Base-by-base conservation (phyloP, 2,329 filamentous ascomycete genomes). In the Aspergillus sojae region DNA sequence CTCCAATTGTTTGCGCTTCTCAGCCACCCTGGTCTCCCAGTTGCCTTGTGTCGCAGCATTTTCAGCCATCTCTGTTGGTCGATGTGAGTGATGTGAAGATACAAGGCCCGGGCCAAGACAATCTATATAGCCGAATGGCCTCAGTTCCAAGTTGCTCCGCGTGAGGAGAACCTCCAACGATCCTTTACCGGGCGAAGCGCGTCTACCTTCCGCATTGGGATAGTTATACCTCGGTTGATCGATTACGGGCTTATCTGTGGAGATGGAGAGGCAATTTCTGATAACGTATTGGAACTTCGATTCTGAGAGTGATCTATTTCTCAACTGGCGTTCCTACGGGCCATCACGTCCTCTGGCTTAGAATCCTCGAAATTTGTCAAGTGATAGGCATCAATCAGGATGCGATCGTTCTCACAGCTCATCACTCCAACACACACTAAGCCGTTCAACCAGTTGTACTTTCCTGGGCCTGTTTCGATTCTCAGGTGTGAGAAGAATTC, bases 1-100 rank as follows among this genome's bases (percentile, higher is more conserved):
- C n/a, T 69, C 61, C 57, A 72, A 71, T 61, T 75, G 71, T 34
- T 66, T 65, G 59, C 72, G 73, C 56, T 77, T 77, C n/a, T 63
- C 50, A 23, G 66, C 61, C 14, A 72, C 71, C 6, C 67, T 48
- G 6, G 62, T 58, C 45, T 68, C 67, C 72, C 72, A 74, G 54
- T 64, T 62, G 19, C 3, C 3, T 10, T 55, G n/a, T 26, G 36
- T 48, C 7, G 56, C n/a, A 4, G 11, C 36, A 7, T 1, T 80
- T 55, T 23, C n/a, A 30, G 36, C 54, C 55, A 58, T 58, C 10
- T n/a, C 36, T 7, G 23, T 11, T 16, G 14, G 7, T 12, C 14
- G 30, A 26, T 34, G n/a, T 39, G 19, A 5, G 10, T 11, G 30
- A 21, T 5, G 10, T 19, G 26, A 16, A 4, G 16, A 21, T 34